Base-by-base conservation (phyloP, 257 asterid genomes). In the Solanum stenotomum region DNA sequence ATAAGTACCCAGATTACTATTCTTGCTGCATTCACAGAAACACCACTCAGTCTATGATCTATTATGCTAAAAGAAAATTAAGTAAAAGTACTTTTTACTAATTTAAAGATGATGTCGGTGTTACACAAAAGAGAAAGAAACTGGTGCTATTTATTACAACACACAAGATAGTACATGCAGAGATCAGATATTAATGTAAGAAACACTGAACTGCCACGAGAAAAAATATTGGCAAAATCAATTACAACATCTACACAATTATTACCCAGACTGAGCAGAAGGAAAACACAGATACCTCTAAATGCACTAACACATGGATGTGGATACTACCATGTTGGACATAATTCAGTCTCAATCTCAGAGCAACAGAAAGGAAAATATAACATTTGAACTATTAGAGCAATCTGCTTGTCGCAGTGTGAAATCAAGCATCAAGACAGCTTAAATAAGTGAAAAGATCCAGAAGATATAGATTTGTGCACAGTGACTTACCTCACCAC, bases 401-500 rank as follows among this genome's bases (percentile, higher is more conserved):
- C 23, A n/a, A 77, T 77, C 59, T 77, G 59, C 59, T 6, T n/a
- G 25, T 37, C 35, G 23, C 83, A 75, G 82, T 75, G 33, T 11
- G 56, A 37, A 10, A 38, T 4, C 83, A 40, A n/a, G 35, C 13
- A 40, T 6, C 59, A 38, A 38, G 34, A 77, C 35, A 77, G 35
- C 61, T 77, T 40, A 25, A 77, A 38, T 76, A 76, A 76, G 20
- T 38, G 22, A 76, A 38, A 76, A 76, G 83, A 76, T 37, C 11
- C 56, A 12, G 3, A 77, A 37, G 56, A 38, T 38, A 77, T 77
- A 5, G 20, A 35, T 38, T 77, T 8, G 35, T 40, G 61, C 84
- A 77, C 20, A 38, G 34, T 23, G 84, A 38, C 59, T 37, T 91
- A 94, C 99, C 96, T 95, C 96, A 84, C 99, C 99, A 86, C 98